Evolutionary conservation across 1,139 yeast species (phyloP), one percentile per base, ranked within the genome.

Genomic region (Sugiyamaella novakii): DNA sequence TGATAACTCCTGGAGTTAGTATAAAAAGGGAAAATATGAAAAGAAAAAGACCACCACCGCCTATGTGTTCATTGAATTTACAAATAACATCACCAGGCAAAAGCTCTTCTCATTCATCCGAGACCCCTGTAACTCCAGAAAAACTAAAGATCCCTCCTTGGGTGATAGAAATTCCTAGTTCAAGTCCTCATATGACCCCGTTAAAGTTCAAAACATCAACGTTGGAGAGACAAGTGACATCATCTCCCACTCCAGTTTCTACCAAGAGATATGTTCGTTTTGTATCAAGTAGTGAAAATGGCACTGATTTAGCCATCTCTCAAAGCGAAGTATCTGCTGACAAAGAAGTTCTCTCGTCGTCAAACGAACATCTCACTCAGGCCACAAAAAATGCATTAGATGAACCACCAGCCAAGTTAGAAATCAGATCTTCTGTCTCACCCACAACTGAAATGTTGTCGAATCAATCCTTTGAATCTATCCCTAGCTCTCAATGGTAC

Each of bases 401-500:
- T 21, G n/a, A n/a, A n/a, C n/a, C n/a, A n/a, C 10, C 17, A 3
- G 42, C 28, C 3, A 18, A 14, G 22, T 33, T 38, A 14, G 42
- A 38, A 27, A 27, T 38, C n/a, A 25, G 42, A 14, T 38, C 42
- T 5, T 38, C 33, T 7, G 17, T 15, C 6, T 38, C 42, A 2
- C 42, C 42, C 14, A 25, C 15, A 3, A 25, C 12, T 12, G 14
- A 8, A 17, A n/a, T 24, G 2, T 17, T 12, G 28, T 33, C 43
- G 12, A n/a, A n/a, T n/a, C n/a, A n/a, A n/a, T n/a, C n/a, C n/a
- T 14, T 14, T 19, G 46, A 34, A 22, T 21, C 24, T 2, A 40
- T 54, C 30, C 56, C 54, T 7, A 50, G 53, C 29, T 52, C 58
- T 19, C 55, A 55, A 25, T 55, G 58, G 58, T 48, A 52, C 51